Evolutionary conservation across 306 rosid species (phyloP), one percentile per base, ranked within the genome.

Genomic region (Lathyrus aphaca): DNA sequence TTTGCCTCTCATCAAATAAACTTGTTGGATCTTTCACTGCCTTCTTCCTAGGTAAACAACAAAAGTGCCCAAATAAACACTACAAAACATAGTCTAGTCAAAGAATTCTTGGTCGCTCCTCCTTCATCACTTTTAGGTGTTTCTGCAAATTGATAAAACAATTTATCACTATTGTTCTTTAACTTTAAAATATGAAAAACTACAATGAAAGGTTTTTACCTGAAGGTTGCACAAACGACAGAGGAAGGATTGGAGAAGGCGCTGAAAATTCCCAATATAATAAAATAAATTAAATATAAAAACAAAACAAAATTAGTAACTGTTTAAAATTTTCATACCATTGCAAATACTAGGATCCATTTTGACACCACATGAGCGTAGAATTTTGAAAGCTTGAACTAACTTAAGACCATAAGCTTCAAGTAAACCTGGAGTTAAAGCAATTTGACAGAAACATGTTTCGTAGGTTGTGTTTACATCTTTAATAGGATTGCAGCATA

Each of bases 391-490:
- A 65, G 85, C 91, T 19, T 68, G 58, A 3, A 58, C 1, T 64
- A 12, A 1, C 37, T 66, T 70, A 69, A 50, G 17, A 11, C 82
- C 80, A 0, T 73, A 1, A 8, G 6, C 0, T 16, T 55, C 0
- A 51, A 89, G 86, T 0, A 78, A 0, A 17, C 45, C 76, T 42
- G 87, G 80, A 42, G 44, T 8, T 13, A 14, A 18, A 23, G 45
- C 80, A 64, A 91, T 39, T 66, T 5, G 14, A 82, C 97, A 89
- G 10, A 91, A 85, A 73, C 97, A 91, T 1, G 51, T 0, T 10
- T 77, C 75, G 51, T 87, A 51, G 10, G 73, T 82, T 3, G 27
- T 19, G n/a, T 70, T 67, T 4, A 88, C 37, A 8, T 74, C 8
- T 53, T 75, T 81, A 38, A 89, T 18, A 8, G 83, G 76, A 48